phyloP scores from a whole-genome alignment of 1,284 basidiomycete species.

The Apiotrichum montevideense region DNA sequence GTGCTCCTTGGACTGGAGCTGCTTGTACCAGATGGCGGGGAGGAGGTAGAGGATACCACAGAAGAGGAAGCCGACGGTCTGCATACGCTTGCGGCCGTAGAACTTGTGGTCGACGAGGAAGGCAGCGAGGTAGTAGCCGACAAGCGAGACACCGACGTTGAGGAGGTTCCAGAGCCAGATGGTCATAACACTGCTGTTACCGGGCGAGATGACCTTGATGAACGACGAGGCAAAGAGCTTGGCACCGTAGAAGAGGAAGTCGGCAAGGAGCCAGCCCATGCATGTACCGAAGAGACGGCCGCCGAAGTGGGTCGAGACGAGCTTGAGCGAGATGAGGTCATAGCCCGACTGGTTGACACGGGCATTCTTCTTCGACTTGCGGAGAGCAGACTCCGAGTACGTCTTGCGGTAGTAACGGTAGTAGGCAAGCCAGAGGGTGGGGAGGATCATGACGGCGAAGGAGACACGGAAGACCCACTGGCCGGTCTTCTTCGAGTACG shows the following conservation, averaged over 20 bases:
- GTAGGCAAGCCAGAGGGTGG: constrained; percentile 54
- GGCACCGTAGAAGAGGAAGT: constrained; percentile 52
- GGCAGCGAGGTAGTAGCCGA: constrained; percentile 54
- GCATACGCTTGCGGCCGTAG: constrained; percentile 49
- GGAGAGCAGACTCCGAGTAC: constrained; percentile 44
- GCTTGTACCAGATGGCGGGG: constrained; percentile 42
- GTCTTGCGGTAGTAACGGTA: constrained; percentile 52
- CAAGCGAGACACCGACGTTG: constrained; percentile 49
- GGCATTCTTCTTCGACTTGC: constrained; percentile 49
- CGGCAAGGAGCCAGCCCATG: constrained; percentile 52
- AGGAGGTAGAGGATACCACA: constrained; percentile 50
- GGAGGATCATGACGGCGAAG: constrained; percentile 51
- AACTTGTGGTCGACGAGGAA: constrained; percentile 55
- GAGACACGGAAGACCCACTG: constrained; percentile 55
- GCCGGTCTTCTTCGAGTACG: constrained; percentile 48
- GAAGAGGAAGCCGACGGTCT: constrained; percentile 51
- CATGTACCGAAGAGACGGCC: constrained; percentile 52
- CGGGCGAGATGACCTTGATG: constrained; percentile 51
- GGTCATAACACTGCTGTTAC: constrained; percentile 42
- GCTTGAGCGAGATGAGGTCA: constrained; percentile 50
- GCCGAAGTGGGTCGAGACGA: constrained; percentile 51
- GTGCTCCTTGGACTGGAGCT: constrained; percentile 40
- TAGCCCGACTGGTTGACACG: constrained; percentile 51
- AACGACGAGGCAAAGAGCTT: constrained; percentile 48
- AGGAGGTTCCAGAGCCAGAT: constrained; percentile 54